A percentile compares a stretch with the other conserved stretches of the same genome.
Conservation (phyloP, 2,329 filamentous ascomycete genomes). For the Coniochaeta sp. region DNA sequence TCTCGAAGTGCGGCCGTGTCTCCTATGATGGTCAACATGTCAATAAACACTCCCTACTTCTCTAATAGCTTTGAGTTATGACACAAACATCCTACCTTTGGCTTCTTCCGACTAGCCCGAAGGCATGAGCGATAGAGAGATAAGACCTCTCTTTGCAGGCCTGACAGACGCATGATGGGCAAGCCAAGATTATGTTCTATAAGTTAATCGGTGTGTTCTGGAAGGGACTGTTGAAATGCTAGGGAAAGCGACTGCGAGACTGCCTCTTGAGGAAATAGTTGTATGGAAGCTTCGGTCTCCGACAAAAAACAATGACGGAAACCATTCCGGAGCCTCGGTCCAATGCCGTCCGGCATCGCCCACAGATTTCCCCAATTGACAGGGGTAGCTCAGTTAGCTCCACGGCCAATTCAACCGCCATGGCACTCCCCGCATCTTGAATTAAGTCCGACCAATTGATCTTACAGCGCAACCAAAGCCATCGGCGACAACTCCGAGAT, state of each 20-base stretch:
- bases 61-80: too few species aligned
- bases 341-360: conserved; percentile 6
- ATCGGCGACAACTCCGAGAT: background rate
- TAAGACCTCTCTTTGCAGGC: conserved; percentile 81
- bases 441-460: conserved; percentile 1
- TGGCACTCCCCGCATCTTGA: conserved; percentile 1
- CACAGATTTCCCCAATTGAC: too few species aligned
- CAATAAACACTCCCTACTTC: conserved; percentile 2
- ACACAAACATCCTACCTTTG: conserved; percentile 42
- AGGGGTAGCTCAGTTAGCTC: background rate
- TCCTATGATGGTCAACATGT: conserved; percentile 28
- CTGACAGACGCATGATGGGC: conserved; percentile 54
- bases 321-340: conserved; percentile 7
- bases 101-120: conserved; percentile 74
- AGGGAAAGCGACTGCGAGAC: background rate
- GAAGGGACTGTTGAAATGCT: background rate
- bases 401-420: too few species aligned
- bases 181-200: background rate
- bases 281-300: conserved; percentile 3
- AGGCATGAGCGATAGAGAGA: conserved; percentile 81
- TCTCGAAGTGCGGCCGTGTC: conserved; percentile 53
- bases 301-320: conserved; percentile 7
- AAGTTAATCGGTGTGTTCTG: background rate
- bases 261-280: too few species aligned
- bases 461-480: background rate